phyloP scores from a whole-genome alignment of 768 basidiomycete species.

The Phylloporus arenicola region DNA sequence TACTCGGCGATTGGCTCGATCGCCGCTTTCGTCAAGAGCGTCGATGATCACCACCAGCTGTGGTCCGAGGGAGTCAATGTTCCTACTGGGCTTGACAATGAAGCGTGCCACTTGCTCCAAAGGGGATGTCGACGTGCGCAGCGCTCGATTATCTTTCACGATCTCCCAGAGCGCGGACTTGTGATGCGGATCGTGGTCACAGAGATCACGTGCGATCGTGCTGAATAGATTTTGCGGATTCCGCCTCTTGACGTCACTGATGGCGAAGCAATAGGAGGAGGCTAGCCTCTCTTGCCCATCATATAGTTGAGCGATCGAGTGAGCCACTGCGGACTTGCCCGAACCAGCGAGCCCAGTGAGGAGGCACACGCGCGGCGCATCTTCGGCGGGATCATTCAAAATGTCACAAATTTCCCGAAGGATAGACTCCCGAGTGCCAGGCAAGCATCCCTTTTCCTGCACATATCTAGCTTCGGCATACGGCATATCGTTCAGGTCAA shows the following conservation, averaged over 20 bases:
- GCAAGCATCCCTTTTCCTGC: too few species aligned
- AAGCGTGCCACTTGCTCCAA: conserved; percentile 17
- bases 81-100: conserved; percentile 14
- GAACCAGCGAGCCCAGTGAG: too few species aligned
- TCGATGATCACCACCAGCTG: conserved; percentile 27
- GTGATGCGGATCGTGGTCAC: conserved; percentile 18
- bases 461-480: too few species aligned
- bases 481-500: too few species aligned
- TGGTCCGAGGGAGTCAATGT: conserved; percentile 17
- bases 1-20: not conserved
- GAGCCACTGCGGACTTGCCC: too few species aligned
- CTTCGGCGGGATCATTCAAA: too few species aligned
- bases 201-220: conserved; percentile 24
- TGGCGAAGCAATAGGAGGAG: too few species aligned
- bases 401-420: too few species aligned
- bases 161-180: conserved; percentile 2
- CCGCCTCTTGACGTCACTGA: not conserved
- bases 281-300: too few species aligned
- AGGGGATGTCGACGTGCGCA: not conserved
- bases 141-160: conserved; percentile 2
- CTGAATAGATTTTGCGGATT: conserved; percentile 18
- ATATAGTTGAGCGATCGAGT: too few species aligned
- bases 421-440: too few species aligned
- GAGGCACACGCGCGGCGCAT: too few species aligned
- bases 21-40: conserved; percentile 21